These are phyloP conservation scores for Plasmodium chabaudi DNA, from an alignment of 169 alveolate species.

Conservation along the genomic window DNA sequence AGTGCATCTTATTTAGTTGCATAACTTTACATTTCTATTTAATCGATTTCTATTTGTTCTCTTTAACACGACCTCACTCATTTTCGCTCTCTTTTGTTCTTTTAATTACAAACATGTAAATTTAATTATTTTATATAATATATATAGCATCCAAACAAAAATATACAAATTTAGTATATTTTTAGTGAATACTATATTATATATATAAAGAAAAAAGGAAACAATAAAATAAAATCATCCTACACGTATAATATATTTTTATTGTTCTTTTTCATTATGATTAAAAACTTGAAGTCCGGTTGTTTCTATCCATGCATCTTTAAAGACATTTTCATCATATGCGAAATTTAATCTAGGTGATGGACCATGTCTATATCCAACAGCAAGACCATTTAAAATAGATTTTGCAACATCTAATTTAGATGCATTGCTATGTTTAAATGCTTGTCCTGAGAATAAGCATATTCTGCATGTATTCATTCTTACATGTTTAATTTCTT, in stretches of 20 bases:
- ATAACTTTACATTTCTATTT: not conserved
- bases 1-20: no score
- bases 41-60: not conserved
- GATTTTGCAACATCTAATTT: constrained; percentile 84
- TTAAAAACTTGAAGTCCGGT: constrained; percentile 68
- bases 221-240: no score
- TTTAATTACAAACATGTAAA: constrained; percentile 31
- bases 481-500: constrained; percentile 77
- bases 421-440: constrained; percentile 78
- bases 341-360: constrained; percentile 87
- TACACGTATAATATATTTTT: not conserved
- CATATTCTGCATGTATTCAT: constrained; percentile 83
- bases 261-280: constrained; percentile 50
- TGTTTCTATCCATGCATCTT: constrained; percentile 76
- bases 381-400: constrained; percentile 83
- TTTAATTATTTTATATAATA: not conserved
- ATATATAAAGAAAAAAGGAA: not conserved
- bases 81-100: not conserved
- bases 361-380: constrained; percentile 89
- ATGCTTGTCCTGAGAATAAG: constrained; percentile 80
- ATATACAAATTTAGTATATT: no score
- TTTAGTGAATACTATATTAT: not conserved
- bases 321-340: constrained; percentile 85
- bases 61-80: no score
- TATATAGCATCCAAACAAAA: no score